Evolutionary conservation across 768 basidiomycete genomes (phyloP).

Genomic region (Pulveroboletus sp.): DNA sequence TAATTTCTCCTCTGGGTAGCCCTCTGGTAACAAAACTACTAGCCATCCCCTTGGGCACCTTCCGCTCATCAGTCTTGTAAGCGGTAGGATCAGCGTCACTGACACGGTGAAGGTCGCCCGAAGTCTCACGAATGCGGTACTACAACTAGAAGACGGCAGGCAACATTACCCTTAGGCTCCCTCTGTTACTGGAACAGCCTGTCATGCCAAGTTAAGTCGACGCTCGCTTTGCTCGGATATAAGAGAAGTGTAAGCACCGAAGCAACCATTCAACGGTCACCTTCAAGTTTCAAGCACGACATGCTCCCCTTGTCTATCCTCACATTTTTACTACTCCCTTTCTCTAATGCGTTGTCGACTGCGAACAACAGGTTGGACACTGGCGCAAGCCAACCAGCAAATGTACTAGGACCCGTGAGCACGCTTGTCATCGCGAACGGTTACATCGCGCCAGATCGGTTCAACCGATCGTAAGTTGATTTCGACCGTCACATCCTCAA

Average conservation of each 20-base stretch:
- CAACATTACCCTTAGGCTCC: neutral
- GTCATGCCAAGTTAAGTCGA: no score
- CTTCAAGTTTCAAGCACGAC: neutral
- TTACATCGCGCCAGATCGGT: constrained; percentile 46
- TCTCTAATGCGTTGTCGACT: constrained; percentile 2
- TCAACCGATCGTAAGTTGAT: constrained; percentile 32
- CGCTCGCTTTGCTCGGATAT: neutral
- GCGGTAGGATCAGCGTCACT: neutral
- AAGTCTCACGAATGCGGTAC: neutral
- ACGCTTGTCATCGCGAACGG: constrained; percentile 36
- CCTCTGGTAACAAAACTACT: neutral
- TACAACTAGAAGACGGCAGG: neutral
- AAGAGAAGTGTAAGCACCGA: neutral
- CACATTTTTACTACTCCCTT: constrained; percentile 4
- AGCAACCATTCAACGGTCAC: no score
- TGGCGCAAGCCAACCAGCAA: neutral
- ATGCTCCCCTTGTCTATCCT: constrained; percentile 8
- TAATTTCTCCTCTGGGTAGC: neutral
- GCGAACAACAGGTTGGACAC: neutral
- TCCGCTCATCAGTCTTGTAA: neutral
- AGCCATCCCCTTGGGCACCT: no score
- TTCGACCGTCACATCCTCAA: neutral
- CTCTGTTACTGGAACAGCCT: neutral
- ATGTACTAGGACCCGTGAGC: constrained; percentile 16
- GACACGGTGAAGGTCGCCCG: neutral